Percentiles rank a stretch among this genome's conserved stretches.
Conservation (phyloP, 805 yeast species). For the Saccharomycopsis sp. region DNA sequence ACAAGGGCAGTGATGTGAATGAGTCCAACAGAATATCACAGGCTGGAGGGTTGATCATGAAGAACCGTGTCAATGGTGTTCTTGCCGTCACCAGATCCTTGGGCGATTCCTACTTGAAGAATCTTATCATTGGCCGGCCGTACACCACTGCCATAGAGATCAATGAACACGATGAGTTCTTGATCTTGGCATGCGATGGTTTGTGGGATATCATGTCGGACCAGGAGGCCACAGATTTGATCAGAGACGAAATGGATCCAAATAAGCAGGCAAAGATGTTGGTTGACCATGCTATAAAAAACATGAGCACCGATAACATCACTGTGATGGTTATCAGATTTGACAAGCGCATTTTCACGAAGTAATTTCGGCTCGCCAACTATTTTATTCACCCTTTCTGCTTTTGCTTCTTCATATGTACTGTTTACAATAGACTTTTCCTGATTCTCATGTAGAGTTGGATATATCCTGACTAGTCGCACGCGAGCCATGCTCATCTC, state of each 20-base stretch:
- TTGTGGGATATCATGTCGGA: conserved; percentile 92
- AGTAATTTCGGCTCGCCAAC: no score
- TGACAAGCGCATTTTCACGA: conserved; percentile 17
- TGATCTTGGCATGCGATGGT: conserved; percentile 94
- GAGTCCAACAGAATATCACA: conserved; percentile 70
- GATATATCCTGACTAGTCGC: no score
- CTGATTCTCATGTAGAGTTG: no score
- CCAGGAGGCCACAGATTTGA: conserved; percentile 69
- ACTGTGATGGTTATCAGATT: conserved; percentile 77
- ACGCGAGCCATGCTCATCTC: no score
- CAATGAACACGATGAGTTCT: conserved; percentile 55
- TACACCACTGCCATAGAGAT: conserved; percentile 84
- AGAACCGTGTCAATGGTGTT: conserved; percentile 90
- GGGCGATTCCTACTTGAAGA: conserved; percentile 91
- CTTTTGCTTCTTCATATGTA: no score
- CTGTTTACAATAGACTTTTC: no score
- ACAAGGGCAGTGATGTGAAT: conserved; percentile 74
- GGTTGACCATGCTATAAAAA: conserved; percentile 65
- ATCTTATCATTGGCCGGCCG: conserved; percentile 80
- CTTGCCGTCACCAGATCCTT: conserved; percentile 88
- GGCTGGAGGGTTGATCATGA: conserved; percentile 81
- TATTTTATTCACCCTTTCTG: no score
- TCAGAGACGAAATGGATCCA: conserved; percentile 47
- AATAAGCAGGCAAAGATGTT: conserved; percentile 57
- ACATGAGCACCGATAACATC: conserved; percentile 80